A percentile compares a stretch with the other conserved stretches of the same genome.
These are phyloP conservation scores for Quercus dentata DNA, from an alignment of 306 rosid species.

Conservation along the genomic window DNA sequence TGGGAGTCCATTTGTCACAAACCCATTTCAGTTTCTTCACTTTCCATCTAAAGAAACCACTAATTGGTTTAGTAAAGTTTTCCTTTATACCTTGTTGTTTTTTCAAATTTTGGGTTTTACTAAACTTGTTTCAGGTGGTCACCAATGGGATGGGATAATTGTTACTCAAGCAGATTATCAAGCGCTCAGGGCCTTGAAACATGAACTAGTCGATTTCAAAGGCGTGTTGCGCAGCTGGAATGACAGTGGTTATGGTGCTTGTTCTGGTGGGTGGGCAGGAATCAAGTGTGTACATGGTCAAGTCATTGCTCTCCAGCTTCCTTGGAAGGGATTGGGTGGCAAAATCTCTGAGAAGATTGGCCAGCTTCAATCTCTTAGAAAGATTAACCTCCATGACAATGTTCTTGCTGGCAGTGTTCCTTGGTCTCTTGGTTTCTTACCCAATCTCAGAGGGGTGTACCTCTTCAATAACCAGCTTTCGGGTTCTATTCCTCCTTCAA, in stretches of 20 bases:
- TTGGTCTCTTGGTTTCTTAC: slow-evolving; percentile 61
- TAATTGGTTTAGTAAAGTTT: neutral
- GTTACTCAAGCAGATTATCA: slow-evolving; percentile 60
- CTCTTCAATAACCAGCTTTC: slow-evolving; percentile 89
- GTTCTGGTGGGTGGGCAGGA: slow-evolving; percentile 91
- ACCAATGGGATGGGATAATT: slow-evolving; percentile 55
- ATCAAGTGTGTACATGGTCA: slow-evolving; percentile 88
- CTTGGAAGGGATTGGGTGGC: slow-evolving; percentile 87
- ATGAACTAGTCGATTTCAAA: slow-evolving; percentile 51
- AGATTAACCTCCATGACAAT: slow-evolving; percentile 82
- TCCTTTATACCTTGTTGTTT: slow-evolving; percentile 26
- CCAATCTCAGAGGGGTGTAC: slow-evolving; percentile 82
- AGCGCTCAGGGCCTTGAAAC: slow-evolving; percentile 65
- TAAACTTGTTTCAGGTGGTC: slow-evolving; percentile 40
- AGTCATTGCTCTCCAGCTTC: slow-evolving; percentile 88
- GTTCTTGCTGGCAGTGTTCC: slow-evolving; percentile 60
- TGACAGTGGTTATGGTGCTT: slow-evolving; percentile 67
- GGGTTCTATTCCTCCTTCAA: slow-evolving; percentile 74
- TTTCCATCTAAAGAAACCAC: neutral
- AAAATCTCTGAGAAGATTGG: slow-evolving; percentile 75
- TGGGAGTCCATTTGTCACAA: slow-evolving; percentile 12
- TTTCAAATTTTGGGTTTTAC: slow-evolving; percentile 24
- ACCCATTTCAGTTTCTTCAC: slow-evolving; percentile 21
- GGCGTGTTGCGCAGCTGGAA: slow-evolving; percentile 85
- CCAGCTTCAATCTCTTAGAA: slow-evolving; percentile 68